Percentiles rank a stretch among this genome's conserved stretches.
phyloP scores from a whole-genome alignment of 1,284 basidiomycete species.

The Ceratobasidium sp. region DNA sequence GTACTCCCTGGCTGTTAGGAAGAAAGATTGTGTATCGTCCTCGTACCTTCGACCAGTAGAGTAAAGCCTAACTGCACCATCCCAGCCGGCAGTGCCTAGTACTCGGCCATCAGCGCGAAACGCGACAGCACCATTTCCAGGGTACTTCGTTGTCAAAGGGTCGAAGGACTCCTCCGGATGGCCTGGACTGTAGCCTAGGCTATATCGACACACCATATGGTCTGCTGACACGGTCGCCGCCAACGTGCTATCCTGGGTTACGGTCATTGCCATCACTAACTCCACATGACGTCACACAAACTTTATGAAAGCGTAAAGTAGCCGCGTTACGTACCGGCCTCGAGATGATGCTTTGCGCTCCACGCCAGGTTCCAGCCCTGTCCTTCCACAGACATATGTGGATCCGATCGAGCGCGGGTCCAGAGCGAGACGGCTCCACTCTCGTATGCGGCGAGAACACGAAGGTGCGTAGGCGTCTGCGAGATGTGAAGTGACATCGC shows the following conservation, averaged over 20 bases:
- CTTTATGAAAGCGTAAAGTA: slow-evolving; percentile 3
- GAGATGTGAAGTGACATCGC: slow-evolving; percentile 87
- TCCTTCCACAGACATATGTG: slow-evolving; percentile 71
- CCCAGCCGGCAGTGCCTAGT: slow-evolving; percentile 88
- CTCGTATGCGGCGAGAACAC: slow-evolving; percentile 80
- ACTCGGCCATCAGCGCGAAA: slow-evolving; percentile 80
- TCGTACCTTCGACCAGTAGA: slow-evolving; percentile 26
- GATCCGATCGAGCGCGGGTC: slow-evolving; percentile 53
- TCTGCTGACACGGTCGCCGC: slow-evolving; percentile 87
- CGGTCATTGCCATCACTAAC: slow-evolving; percentile 86
- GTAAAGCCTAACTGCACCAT: slow-evolving; percentile 61
- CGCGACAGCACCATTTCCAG: slow-evolving; percentile 78
- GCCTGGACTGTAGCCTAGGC: slow-evolving; percentile 55
- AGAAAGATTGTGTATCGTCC: neutral
- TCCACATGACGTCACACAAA: slow-evolving; percentile 3
- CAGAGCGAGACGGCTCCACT: slow-evolving; percentile 79
- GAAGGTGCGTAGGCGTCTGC: slow-evolving; percentile 47
- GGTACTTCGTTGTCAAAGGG: slow-evolving; percentile 72
- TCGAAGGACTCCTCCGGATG: slow-evolving; percentile 48
- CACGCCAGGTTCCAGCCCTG: slow-evolving; percentile 78
- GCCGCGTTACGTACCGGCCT: slow-evolving; percentile 68
- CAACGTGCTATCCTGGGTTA: slow-evolving; percentile 67
- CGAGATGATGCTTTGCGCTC: slow-evolving; percentile 76
- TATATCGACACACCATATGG: slow-evolving; percentile 77
- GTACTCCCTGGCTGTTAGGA: neutral